Evolutionary conservation across 352 stramenopile genomes (phyloP), one percentile per base, ranked within the genome.

Genomic region (Pseudoperonospora humuli): DNA sequence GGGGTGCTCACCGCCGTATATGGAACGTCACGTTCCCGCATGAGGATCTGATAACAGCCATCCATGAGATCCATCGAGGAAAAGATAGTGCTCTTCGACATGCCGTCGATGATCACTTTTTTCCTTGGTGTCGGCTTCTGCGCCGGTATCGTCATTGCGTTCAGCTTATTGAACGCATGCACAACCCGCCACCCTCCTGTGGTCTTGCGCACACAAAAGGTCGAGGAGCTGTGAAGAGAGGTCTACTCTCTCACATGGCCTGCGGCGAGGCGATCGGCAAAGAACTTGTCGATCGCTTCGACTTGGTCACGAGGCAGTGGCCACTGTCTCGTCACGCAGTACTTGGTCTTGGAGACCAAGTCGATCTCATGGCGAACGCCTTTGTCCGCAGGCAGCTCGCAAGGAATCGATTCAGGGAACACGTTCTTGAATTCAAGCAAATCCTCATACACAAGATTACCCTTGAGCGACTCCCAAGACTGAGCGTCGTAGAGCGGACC

Each of bases 331-430:
- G n/a, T n/a, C n/a, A n/a, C 28, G 13, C 28, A 34, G 13, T 57
- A 57, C 9, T 19, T 46, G 17, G 33, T 5, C 27, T 5, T n/a
- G 4, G 31, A n/a, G 2, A 45, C 31, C 7, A 15, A 40, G 9
- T 41, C 45, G 15, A 56, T 56, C 34, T 34, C 28, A 15, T 34
- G 28, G 4, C 28, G 28, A 14, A 25, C n/a, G 7, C 23, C 23
- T 26, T 7, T 8, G 7, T 26, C 23, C 23, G 23, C 4, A 26
- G 23, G 23, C 23, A 26, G 7, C 15, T 23, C 31, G 15, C 31
- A 24, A 3, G 5, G 15, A 4, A 37, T 5, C 14, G n/a, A 37
- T 37, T 37, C 31, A 37, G 31, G 15, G 18, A 17, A 37, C 7
- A 23, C 31, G 23, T 24, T 7, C 31, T 21, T 37, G 2, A 23